phyloP scores from a whole-genome alignment of 805 yeast species.

The Kodamaea sagamina region DNA sequence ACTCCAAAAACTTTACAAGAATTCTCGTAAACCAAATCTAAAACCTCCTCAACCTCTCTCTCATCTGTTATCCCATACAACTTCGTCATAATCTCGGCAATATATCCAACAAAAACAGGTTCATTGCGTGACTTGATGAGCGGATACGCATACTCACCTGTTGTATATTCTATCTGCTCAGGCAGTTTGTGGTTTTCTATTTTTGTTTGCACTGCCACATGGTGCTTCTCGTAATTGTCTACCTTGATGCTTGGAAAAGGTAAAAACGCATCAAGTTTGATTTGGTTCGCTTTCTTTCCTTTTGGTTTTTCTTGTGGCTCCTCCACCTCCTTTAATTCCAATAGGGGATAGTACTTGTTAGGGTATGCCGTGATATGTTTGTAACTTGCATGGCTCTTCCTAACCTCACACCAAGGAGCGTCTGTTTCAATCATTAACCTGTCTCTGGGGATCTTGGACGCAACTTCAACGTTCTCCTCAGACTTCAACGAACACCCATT shows the following conservation, averaged over 20 bases:
- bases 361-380: constrained; percentile 57
- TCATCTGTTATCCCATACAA: constrained; percentile 32
- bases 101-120: constrained; percentile 82
- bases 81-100: constrained; percentile 55
- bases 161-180: constrained; percentile 12
- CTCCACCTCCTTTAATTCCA: constrained; percentile 12
- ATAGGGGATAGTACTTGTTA: constrained; percentile 53
- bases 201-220: constrained; percentile 4
- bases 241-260: constrained; percentile 69
- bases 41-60: constrained; percentile 31
- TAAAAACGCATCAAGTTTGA: constrained; percentile 49
- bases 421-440: constrained; percentile 86
- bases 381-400: constrained; percentile 78
- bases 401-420: constrained; percentile 97
- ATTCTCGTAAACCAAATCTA: constrained; percentile 39
- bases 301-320: constrained; percentile 14
- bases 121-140: constrained; percentile 86
- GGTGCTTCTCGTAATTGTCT: constrained; percentile 52
- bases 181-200: constrained; percentile 13
- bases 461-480: constrained; percentile 69
- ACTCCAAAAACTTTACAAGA: constrained; percentile 34
- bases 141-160: constrained; percentile 39
- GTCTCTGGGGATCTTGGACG: constrained; percentile 65
- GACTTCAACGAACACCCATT: constrained; percentile 93
- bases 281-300: constrained; percentile 19